Percentiles rank a stretch among this genome's conserved stretches.
These are phyloP conservation scores for Emericellopsis terricola DNA, from an alignment of 495 filamentous ascomycete species.

Conservation along the genomic window DNA sequence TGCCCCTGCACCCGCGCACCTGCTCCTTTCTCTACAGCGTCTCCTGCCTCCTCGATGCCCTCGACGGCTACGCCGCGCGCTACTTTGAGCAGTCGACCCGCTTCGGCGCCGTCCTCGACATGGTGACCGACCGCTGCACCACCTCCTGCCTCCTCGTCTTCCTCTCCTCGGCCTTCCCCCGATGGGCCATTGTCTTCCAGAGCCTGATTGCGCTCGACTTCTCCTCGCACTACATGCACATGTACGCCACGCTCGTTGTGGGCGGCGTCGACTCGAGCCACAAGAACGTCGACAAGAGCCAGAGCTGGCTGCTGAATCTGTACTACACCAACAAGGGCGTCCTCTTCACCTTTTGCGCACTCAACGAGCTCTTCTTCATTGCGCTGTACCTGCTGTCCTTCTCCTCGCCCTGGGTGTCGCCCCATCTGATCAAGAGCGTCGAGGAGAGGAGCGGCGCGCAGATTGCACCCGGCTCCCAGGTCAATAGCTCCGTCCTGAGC, in stretches of 20 bases:
- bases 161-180: constrained; percentile 76
- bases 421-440: constrained; percentile 45
- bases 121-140: constrained; percentile 88
- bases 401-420: constrained; percentile 69
- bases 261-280: constrained; percentile 63
- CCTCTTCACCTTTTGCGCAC: constrained; percentile 72
- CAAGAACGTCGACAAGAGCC: constrained; percentile 73
- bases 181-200: constrained; percentile 88
- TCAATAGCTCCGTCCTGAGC: constrained; percentile 38
- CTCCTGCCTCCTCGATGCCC: constrained; percentile 82
- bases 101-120: constrained; percentile 92
- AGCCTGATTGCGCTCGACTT: constrained; percentile 78
- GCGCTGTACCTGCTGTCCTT: constrained; percentile 95
- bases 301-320: constrained; percentile 69
- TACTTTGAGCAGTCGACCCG: constrained; percentile 77
- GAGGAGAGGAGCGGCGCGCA: constrained; percentile 28
- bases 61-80: constrained; percentile 84
- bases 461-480: constrained; percentile 45
- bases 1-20: constrained; percentile 90
- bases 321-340: constrained; percentile 96
- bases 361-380: constrained; percentile 95
- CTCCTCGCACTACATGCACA: constrained; percentile 95
- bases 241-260: constrained; percentile 84
- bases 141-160: constrained; percentile 89
- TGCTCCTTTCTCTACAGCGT: constrained; percentile 82